Conservation (phyloP, 2,329 filamentous ascomycete genomes). For the Chrysosporium queenslandicum region DNA sequence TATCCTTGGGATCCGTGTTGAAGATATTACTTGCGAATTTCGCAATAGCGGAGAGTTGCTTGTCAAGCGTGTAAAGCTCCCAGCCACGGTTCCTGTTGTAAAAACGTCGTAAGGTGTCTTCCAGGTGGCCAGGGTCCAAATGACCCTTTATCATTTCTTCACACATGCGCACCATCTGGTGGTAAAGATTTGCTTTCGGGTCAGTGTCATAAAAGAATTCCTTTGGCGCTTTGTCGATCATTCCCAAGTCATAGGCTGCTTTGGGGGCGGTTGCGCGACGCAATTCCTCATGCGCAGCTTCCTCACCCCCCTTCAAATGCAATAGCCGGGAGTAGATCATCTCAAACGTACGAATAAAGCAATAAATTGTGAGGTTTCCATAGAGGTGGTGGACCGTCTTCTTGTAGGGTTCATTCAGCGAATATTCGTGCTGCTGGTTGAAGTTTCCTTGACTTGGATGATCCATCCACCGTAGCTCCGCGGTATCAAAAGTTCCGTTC, state of each 20-base stretch:
- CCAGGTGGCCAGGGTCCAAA: conserved; percentile 70
- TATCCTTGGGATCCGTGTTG: conserved; percentile 79
- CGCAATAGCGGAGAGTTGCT: conserved; percentile 70
- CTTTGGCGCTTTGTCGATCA: conserved; percentile 63
- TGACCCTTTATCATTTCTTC: conserved; percentile 78
- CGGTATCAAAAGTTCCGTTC: conserved; percentile 42
- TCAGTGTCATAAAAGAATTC: conserved; percentile 64
- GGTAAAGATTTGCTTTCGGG: conserved; percentile 65
- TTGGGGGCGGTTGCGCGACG: conserved; percentile 63
- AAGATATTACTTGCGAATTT: conserved; percentile 76
- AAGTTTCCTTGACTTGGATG: conserved; percentile 48
- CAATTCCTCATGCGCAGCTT: conserved; percentile 63
- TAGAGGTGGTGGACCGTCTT: conserved; percentile 82
- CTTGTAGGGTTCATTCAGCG: conserved; percentile 67
- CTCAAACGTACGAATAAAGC: conserved; percentile 89
- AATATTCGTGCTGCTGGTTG: conserved; percentile 51
- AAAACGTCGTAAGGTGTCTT: conserved; percentile 83
- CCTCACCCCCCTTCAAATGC: conserved; percentile 70
- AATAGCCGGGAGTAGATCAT: conserved; percentile 77
- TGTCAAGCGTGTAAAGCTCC: conserved; percentile 87
- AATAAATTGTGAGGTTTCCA: conserved; percentile 80
- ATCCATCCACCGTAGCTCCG: conserved; percentile 49
- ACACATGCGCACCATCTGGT: conserved; percentile 72
- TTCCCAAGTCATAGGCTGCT: conserved; percentile 71
- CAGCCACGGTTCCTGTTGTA: conserved; percentile 76